Conservation (phyloP, 352 stramenopile species). For the Pythium brassicae region DNA sequence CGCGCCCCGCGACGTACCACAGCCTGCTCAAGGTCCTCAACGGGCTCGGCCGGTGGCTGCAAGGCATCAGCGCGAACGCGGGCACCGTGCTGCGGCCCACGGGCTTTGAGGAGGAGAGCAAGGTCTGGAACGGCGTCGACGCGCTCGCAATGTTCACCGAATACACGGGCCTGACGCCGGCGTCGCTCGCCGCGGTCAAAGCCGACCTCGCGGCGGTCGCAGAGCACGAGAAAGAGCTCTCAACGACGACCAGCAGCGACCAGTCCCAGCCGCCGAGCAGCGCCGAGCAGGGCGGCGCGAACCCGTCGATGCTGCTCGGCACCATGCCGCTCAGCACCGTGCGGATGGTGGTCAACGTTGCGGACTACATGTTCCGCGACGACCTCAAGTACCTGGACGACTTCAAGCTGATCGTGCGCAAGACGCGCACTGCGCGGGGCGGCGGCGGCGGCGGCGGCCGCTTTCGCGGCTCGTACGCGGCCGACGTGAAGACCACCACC, state of each 20-base stretch:
- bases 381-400: constrained; percentile 76
- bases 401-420: constrained; percentile 69
- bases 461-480: constrained; percentile 14
- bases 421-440: constrained; percentile 18
- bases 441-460: constrained; percentile 10
- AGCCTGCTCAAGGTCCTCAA: constrained; percentile 61
- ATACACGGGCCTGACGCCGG: constrained; percentile 46
- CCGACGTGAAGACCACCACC: constrained; percentile 16
- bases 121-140: constrained; percentile 58
- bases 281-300: constrained; percentile 15
- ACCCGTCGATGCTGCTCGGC: constrained; percentile 29
- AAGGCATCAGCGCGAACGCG: constrained; percentile 35
- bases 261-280: constrained; percentile 12
- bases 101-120: constrained; percentile 70
- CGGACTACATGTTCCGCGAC: constrained; percentile 81
- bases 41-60: constrained; percentile 55
- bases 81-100: constrained; percentile 42
- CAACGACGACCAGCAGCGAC: constrained; percentile 17
- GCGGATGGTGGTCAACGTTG: constrained; percentile 57
- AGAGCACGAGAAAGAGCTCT: constrained; percentile 56
- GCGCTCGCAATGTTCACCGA: constrained; percentile 70
- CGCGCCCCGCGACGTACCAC: constrained; percentile 36
- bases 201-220: constrained; percentile 37
- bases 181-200: constrained; percentile 41
- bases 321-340: constrained; percentile 54